Evolutionary conservation across 129 eudicot genomes (phyloP).

Genomic region (Apium graveolens): DNA sequence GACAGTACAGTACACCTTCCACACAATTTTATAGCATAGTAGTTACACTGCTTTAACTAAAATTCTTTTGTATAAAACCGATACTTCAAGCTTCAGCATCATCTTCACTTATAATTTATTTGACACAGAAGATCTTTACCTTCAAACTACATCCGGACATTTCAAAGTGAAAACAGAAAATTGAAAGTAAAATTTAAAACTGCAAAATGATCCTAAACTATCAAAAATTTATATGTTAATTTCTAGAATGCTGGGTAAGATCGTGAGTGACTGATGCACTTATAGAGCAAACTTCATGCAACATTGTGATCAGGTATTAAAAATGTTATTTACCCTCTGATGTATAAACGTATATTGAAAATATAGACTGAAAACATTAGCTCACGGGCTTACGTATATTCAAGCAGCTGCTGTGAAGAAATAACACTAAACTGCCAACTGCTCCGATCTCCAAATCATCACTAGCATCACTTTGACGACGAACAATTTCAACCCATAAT

Average conservation of each 20-base stretch:
- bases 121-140: background rate
- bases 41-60: background rate
- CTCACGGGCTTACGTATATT: conserved; percentile 36
- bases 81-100: background rate
- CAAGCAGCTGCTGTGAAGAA: conserved; percentile 59
- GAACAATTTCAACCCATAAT: conserved; percentile 62
- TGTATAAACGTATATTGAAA: background rate
- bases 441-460: conserved; percentile 14
- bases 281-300: background rate
- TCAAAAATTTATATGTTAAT: background rate
- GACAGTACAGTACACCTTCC: background rate
- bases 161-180: background rate
- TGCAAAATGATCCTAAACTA: background rate
- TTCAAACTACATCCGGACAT: background rate
- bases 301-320: background rate
- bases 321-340: background rate
- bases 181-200: background rate
- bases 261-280: background rate
- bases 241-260: background rate
- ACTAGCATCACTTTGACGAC: conserved; percentile 23
- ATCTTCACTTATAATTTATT: background rate
- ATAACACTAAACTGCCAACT: conserved; percentile 29
- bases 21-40: background rate
- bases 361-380: background rate
- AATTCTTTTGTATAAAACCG: background rate